Evolutionary conservation across 139 green algal genomes (phyloP).

Genomic region (Axilococcus clingmanii): DNA sequence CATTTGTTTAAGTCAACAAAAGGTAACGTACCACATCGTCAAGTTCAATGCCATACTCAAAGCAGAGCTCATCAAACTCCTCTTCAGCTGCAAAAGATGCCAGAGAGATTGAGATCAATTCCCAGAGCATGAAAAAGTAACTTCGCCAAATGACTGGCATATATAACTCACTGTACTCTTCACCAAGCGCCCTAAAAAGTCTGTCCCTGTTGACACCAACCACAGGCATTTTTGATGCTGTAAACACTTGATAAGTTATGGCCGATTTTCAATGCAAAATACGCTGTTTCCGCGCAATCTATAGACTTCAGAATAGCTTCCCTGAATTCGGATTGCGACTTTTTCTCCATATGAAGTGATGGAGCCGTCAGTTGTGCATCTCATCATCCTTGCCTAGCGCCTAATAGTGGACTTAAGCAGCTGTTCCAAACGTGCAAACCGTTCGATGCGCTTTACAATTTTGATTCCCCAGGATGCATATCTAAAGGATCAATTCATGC

Average conservation of each 20-base stretch:
- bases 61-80: conserved; percentile 96
- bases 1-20: neutral
- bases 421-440: no score
- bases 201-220: conserved; percentile 81
- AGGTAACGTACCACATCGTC: conserved; percentile 85
- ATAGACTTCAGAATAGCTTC: neutral
- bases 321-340: no score
- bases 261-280: no score
- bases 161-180: conserved; percentile 68
- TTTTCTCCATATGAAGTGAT: no score
- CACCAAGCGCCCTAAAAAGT: conserved; percentile 80
- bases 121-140: neutral
- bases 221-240: conserved; percentile 64
- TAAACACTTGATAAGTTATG: no score
- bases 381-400: no score
- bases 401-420: no score
- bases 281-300: neutral
- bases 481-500: no score
- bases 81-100: conserved; percentile 71
- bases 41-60: conserved; percentile 98
- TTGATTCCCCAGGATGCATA: no score
- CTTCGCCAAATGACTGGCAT: neutral
- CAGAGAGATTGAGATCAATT: conserved; percentile 3
- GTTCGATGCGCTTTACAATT: no score
- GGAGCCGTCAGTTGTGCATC: no score